A percentile compares a stretch with the other conserved stretches of the same genome.
phyloP scores from a whole-genome alignment of 257 asterid species.

The Przewalskia tangutica region DNA sequence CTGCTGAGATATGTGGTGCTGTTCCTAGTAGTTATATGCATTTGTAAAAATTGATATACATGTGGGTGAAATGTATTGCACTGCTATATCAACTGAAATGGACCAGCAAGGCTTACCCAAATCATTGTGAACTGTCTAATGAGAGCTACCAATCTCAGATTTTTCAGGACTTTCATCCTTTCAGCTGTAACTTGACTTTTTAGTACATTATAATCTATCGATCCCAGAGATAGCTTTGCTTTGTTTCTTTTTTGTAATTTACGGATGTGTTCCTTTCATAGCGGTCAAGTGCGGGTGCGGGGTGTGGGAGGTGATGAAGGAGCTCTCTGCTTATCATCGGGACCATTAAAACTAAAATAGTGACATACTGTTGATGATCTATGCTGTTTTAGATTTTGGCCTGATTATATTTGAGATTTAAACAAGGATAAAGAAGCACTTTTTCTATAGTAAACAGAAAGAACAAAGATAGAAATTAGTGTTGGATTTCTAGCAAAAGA shows the following conservation, averaged over 20 bases:
- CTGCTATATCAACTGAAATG: background rate
- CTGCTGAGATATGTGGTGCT: background rate
- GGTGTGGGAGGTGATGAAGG: background rate
- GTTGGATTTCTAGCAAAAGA: background rate
- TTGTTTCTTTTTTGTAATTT: background rate
- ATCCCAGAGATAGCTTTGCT: background rate
- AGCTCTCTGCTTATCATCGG: background rate
- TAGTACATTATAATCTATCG: background rate
- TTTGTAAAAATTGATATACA: too few relatives aligned
- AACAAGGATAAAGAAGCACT: background rate
- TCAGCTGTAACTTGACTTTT: background rate
- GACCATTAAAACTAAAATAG: too few relatives aligned
- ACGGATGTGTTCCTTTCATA: background rate
- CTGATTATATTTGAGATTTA: too few relatives aligned
- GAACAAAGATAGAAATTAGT: background rate
- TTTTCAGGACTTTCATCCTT: background rate
- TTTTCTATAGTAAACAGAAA: background rate
- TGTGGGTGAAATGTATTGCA: background rate
- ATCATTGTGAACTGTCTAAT: background rate
- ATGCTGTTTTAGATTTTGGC: too few relatives aligned
- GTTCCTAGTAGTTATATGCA: background rate
- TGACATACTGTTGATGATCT: background rate
- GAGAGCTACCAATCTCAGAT: background rate
- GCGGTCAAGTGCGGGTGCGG: background rate
- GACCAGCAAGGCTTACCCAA: background rate